Percentiles rank a stretch among this genome's conserved stretches.
These are phyloP conservation scores for Moelleriella libera DNA, from an alignment of 2,329 filamentous ascomycete species.

Conservation along the genomic window DNA sequence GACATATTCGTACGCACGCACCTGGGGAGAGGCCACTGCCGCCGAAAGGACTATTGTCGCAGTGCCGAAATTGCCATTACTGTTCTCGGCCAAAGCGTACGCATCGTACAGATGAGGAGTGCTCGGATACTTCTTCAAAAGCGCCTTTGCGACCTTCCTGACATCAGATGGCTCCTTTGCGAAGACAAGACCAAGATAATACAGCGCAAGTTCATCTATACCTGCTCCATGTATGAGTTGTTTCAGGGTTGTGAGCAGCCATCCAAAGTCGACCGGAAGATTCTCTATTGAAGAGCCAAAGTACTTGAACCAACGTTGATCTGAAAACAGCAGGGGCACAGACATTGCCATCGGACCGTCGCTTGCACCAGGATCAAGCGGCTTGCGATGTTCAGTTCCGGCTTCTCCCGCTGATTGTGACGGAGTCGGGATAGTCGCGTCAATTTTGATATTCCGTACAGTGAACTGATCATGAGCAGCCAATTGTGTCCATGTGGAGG, in stretches of 20 bases:
- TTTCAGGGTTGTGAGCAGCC: slow-evolving; percentile 39
- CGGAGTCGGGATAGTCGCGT: slow-evolving; percentile 1
- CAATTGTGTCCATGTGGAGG: slow-evolving; percentile 13
- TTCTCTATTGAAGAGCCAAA: slow-evolving; percentile 14
- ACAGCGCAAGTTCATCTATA: slow-evolving; percentile 40
- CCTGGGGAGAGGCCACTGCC: slow-evolving; percentile 31
- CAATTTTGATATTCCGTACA: slow-evolving; percentile 1
- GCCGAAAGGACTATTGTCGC: slow-evolving; percentile 53
- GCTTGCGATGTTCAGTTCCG: slow-evolving; percentile 8
- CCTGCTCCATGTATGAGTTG: slow-evolving; percentile 36
- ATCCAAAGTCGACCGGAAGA: slow-evolving; percentile 23
- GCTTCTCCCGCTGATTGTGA: neutral
- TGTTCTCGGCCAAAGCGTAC: slow-evolving; percentile 60
- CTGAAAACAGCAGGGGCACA: slow-evolving; percentile 38
- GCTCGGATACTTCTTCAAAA: slow-evolving; percentile 55
- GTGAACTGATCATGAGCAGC: slow-evolving; percentile 18
- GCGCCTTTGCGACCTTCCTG: slow-evolving; percentile 56
- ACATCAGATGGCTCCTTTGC: slow-evolving; percentile 36
- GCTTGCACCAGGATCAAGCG: slow-evolving; percentile 16
- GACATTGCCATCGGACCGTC: slow-evolving; percentile 19
- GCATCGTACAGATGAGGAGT: slow-evolving; percentile 62
- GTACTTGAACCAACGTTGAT: slow-evolving; percentile 28
- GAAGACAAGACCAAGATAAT: slow-evolving; percentile 55
- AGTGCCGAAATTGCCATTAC: slow-evolving; percentile 38
- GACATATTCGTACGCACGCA: slow-evolving; percentile 8